Conservation (phyloP, 2,329 filamentous ascomycete species). For the Ophiosphaerella herpotricha region DNA sequence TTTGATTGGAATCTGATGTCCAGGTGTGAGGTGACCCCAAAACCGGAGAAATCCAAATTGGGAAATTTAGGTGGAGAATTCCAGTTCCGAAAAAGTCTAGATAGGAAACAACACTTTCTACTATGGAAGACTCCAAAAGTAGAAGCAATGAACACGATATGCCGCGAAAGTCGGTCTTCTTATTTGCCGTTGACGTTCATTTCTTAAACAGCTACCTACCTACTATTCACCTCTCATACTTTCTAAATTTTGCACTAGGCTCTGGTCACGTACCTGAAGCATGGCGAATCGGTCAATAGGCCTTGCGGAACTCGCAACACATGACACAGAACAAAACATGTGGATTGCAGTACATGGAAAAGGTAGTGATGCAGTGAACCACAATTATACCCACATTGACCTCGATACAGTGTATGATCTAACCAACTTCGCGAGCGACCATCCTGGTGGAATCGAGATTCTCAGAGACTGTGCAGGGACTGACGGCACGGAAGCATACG, state of each 20-base stretch:
- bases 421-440: slow-evolving; percentile 62
- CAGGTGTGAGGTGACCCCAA: too few species aligned
- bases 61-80: too few species aligned
- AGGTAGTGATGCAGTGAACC: slow-evolving; percentile 10
- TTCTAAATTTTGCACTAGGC: neutral
- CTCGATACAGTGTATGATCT: slow-evolving; percentile 59
- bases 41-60: too few species aligned
- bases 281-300: slow-evolving; percentile 52
- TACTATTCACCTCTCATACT: neutral
- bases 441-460: slow-evolving; percentile 55
- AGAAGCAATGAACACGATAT: too few species aligned
- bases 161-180: too few species aligned
- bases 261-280: slow-evolving; percentile 46
- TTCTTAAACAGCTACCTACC: too few species aligned
- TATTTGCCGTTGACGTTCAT: too few species aligned
- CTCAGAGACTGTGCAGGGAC: slow-evolving; percentile 49
- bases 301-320: neutral
- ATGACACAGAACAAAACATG: slow-evolving; percentile 49
- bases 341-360: slow-evolving; percentile 60
- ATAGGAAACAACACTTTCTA: too few species aligned
- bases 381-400: too few species aligned
- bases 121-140: too few species aligned
- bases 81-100: too few species aligned
- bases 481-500: slow-evolving; percentile 50
- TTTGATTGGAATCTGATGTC: too few species aligned